Conservation (phyloP, 1,139 yeast genomes). For the Keqinozyma sinolaborantium region DNA sequence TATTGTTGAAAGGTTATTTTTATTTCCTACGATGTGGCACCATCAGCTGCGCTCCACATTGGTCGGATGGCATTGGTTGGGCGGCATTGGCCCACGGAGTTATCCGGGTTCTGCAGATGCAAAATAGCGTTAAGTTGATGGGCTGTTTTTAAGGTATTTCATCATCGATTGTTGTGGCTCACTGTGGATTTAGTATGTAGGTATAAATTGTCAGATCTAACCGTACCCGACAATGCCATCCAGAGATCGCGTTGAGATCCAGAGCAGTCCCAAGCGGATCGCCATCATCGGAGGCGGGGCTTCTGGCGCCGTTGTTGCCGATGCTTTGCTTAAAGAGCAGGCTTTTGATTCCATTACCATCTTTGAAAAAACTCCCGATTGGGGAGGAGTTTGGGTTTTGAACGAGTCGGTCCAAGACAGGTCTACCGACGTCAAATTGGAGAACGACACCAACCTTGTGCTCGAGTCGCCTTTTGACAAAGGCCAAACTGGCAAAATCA, state of each 20-base stretch:
- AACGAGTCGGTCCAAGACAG: conserved; percentile 17
- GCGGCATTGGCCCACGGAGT: no score
- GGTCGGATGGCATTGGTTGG: no score
- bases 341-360: conserved; percentile 28
- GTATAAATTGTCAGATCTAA: no score
- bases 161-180: no score
- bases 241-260: background rate
- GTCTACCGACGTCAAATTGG: background rate
- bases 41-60: no score
- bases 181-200: no score
- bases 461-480: conserved; percentile 24
- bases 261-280: conserved; percentile 8
- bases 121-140: no score
- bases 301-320: conserved; percentile 42
- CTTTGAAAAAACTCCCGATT: conserved; percentile 35
- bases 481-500: background rate
- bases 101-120: no score
- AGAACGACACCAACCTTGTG: conserved; percentile 23
- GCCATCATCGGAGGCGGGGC: conserved; percentile 52
- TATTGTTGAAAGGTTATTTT: no score
- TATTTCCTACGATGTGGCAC: no score
- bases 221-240: conserved; percentile 1
- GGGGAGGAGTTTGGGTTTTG: conserved; percentile 49
- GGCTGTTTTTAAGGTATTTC: no score
- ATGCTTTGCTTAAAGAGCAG: conserved; percentile 40